These are phyloP conservation scores for Marvania coccoides DNA, from an alignment of 139 green algal species.

Conservation along the genomic window DNA sequence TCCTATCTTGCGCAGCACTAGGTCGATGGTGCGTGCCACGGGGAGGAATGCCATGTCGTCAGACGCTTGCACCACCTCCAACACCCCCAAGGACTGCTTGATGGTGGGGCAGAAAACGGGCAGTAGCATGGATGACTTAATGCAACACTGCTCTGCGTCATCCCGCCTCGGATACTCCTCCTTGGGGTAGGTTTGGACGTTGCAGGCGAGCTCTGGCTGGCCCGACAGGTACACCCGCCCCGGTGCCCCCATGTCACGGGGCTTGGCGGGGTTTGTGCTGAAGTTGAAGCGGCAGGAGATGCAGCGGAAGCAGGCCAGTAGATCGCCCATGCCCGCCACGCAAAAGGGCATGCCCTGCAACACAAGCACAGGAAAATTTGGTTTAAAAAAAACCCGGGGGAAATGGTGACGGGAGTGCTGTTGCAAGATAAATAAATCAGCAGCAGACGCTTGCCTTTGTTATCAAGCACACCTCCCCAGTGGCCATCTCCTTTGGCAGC, in stretches of 20 bases:
- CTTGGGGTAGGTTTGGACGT: slow-evolving; percentile 45
- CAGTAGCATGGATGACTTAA: slow-evolving; percentile 42
- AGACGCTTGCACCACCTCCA: slow-evolving; percentile 46
- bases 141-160: slow-evolving; percentile 39
- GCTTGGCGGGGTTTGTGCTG: slow-evolving; percentile 18
- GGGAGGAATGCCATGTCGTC: slow-evolving; percentile 40
- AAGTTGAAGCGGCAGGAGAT: slow-evolving; percentile 48
- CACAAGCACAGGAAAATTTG: background rate
- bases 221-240: slow-evolving; percentile 32
- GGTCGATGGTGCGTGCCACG: slow-evolving; percentile 13
- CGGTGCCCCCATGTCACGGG: slow-evolving; percentile 28
- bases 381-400: no score
- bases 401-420: no score
- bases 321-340: slow-evolving; percentile 40
- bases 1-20: slow-evolving; percentile 17
- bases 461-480: slow-evolving; percentile 14
- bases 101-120: slow-evolving; percentile 23
- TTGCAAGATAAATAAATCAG: no score
- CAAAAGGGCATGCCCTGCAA: slow-evolving; percentile 42
- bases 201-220: slow-evolving; percentile 49
- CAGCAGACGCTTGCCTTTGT: slow-evolving; percentile 37
- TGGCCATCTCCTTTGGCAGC: slow-evolving; percentile 20
- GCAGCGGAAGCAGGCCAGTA: slow-evolving; percentile 47
- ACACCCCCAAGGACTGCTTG: slow-evolving; percentile 7
- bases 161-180: slow-evolving; percentile 27